A percentile compares a stretch with the other conserved stretches of the same genome.
These are phyloP conservation scores for Sporothrix euskadiensis DNA, from an alignment of 2,329 filamentous ascomycete species.

Conservation along the genomic window DNA sequence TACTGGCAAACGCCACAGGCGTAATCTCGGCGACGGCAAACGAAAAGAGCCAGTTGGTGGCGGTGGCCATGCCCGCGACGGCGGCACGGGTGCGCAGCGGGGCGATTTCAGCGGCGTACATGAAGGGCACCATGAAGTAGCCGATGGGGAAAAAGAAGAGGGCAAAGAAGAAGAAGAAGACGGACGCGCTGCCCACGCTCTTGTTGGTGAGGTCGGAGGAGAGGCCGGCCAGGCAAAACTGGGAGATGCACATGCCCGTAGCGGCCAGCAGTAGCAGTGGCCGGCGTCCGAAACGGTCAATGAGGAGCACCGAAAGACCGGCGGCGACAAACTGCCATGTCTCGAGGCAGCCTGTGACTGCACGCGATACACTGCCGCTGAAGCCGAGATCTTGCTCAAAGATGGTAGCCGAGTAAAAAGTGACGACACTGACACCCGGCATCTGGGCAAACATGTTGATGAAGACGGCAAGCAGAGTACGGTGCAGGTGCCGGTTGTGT, in stretches of 20 bases:
- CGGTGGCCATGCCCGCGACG: constrained; percentile 57
- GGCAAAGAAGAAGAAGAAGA: constrained; percentile 52
- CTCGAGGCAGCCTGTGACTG: constrained; percentile 14
- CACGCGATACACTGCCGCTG: neutral
- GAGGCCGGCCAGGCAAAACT: constrained; percentile 50
- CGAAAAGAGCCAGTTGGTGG: constrained; percentile 42
- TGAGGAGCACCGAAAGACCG: constrained; percentile 32
- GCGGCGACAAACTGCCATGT: constrained; percentile 25
- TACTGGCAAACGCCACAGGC: constrained; percentile 55
- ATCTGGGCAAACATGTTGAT: constrained; percentile 2
- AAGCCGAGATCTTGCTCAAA: neutral
- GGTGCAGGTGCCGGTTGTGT: neutral
- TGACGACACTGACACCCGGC: neutral
- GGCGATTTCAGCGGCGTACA: constrained; percentile 60
- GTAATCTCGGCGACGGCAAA: constrained; percentile 65
- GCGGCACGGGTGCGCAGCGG: constrained; percentile 54
- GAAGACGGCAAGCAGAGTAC: neutral
- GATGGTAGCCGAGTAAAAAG: neutral
- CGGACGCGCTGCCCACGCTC: constrained; percentile 38
- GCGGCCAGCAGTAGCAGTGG: constrained; percentile 48
- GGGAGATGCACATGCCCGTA: constrained; percentile 55
- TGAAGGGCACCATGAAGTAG: constrained; percentile 59
- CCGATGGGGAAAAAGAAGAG: constrained; percentile 56
- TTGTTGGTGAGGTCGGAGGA: neutral
- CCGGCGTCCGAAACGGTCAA: constrained; percentile 34